Conservation (phyloP, 805 yeast genomes). For the Hanseniaspora osmophila region DNA sequence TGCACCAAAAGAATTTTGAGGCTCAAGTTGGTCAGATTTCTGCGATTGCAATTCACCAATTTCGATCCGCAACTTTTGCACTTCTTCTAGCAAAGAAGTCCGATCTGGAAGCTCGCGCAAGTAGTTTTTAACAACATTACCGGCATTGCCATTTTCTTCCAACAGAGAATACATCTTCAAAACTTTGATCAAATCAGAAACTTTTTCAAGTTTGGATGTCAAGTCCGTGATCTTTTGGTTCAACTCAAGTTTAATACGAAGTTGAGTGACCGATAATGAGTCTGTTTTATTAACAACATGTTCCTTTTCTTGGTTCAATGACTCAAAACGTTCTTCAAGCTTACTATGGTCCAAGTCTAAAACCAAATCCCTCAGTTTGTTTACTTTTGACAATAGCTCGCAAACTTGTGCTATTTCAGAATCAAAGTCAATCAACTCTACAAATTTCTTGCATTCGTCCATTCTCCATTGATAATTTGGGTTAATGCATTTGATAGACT, state of each 20-base stretch:
- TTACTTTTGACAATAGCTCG: neutral
- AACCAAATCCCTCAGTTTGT: neutral
- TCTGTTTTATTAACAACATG: neutral
- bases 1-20: no score
- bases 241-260: neutral
- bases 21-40: neutral
- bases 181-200: neutral
- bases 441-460: conserved; percentile 3
- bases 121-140: neutral
- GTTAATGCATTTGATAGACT: conserved; percentile 18
- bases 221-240: neutral
- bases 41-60: conserved; percentile 8
- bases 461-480: conserved; percentile 27
- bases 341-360: neutral
- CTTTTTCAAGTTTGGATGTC: neutral
- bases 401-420: neutral
- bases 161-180: neutral
- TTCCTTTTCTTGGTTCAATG: neutral
- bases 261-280: neutral
- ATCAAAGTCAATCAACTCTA: neutral
- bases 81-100: conserved; percentile 11
- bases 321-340: neutral
- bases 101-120: conserved; percentile 4
- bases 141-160: neutral
- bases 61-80: conserved; percentile 14